Percentiles rank a stretch among this genome's conserved stretches.
Evolutionary conservation across 352 stramenopile species (phyloP).

Genomic region (Aphanomyces euteiches): DNA sequence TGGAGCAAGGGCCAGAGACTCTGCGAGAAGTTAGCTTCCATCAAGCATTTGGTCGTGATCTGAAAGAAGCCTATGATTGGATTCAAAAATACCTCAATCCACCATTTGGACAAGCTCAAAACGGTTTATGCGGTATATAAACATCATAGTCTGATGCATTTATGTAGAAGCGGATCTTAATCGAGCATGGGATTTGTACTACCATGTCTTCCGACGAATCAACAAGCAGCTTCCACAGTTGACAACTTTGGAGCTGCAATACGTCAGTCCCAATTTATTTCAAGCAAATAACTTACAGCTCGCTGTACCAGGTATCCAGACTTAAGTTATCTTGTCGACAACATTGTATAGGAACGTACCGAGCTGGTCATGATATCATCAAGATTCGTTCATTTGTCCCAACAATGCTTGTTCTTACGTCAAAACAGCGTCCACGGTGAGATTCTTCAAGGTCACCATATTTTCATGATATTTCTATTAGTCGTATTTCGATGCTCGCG

Average conservation of each 20-base stretch:
- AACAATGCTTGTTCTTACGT: conserved; percentile 95
- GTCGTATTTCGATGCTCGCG: conserved; percentile 91
- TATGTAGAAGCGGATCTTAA: conserved; percentile 81
- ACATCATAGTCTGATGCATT: neutral
- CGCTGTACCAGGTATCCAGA: conserved; percentile 90
- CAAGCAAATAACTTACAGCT: conserved; percentile 91
- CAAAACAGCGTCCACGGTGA: conserved; percentile 96
- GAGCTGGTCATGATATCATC: conserved; percentile 59
- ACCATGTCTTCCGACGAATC: conserved; percentile 93
- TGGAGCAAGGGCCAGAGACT: conserved; percentile 85
- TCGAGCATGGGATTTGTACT: conserved; percentile 98
- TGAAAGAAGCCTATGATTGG: conserved; percentile 82
- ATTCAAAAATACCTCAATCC: conserved; percentile 53
- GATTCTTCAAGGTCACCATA: too few species aligned
- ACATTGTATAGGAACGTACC: conserved; percentile 45
- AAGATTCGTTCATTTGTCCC: conserved; percentile 88
- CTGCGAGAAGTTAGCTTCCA: conserved; percentile 76
- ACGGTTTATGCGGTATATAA: neutral
- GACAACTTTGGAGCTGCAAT: conserved; percentile 94
- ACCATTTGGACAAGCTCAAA: neutral
- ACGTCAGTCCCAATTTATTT: conserved; percentile 93
- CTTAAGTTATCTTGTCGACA: neutral
- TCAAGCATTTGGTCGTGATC: conserved; percentile 88
- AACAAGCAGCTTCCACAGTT: conserved; percentile 89
- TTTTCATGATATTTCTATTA: neutral